phyloP scores from a whole-genome alignment of 306 rosid species.

The Pachyrhizus erosus region DNA sequence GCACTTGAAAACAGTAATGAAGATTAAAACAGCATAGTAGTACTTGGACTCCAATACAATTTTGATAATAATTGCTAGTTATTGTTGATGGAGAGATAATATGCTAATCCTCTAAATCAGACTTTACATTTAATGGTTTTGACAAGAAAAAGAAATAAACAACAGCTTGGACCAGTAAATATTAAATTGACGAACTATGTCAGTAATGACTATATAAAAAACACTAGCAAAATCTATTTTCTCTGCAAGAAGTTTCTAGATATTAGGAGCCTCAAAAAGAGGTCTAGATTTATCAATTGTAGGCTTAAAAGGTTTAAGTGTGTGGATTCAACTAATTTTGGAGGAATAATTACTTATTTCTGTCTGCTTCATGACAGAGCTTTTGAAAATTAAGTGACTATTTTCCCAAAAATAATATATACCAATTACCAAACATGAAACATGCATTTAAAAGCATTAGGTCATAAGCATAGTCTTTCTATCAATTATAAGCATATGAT shows the following conservation, averaged over 20 bases:
- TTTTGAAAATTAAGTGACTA: not conserved
- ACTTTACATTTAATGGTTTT: not conserved
- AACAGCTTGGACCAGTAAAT: conserved; percentile 9
- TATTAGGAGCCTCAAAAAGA: conserved; percentile 25
- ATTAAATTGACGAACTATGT: conserved; percentile 18
- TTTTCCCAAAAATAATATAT: not conserved
- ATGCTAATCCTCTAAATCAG: not conserved
- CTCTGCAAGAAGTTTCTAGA: not conserved
- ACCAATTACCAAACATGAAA: not conserved
- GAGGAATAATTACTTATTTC: not conserved
- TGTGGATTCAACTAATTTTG: not conserved
- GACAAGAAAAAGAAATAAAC: not conserved
- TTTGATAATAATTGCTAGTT: conserved; percentile 9
- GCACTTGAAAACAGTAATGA: not conserved
- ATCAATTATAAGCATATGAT: conserved; percentile 23
- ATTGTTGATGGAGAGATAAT: conserved; percentile 36
- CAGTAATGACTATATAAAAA: conserved; percentile 1
- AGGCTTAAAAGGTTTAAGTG: not conserved
- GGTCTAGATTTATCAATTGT: not conserved
- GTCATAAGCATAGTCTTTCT: not conserved
- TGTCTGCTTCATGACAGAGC: not conserved
- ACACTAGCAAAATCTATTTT: not conserved
- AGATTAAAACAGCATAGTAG: not conserved
- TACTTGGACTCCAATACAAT: conserved; percentile 9
- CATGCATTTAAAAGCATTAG: not conserved